These are phyloP conservation scores for Xylariales sp. DNA, from an alignment of 2,329 filamentous ascomycete species.

Conservation along the genomic window DNA sequence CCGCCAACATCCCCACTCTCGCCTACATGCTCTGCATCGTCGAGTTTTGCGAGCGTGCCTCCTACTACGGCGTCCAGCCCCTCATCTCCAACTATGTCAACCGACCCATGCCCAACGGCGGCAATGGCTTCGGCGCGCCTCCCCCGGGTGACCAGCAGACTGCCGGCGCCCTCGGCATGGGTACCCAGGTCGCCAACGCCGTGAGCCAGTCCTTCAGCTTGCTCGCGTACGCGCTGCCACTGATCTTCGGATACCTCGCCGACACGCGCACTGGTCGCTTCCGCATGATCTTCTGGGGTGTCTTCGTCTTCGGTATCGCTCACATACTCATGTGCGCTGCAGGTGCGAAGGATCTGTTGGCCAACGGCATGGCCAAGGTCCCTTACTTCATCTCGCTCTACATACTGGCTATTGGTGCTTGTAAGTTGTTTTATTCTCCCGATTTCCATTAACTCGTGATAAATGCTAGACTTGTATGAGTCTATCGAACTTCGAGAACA, in stretches of 20 bases:
- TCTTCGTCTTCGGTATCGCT: constrained; percentile 62
- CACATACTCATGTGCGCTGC: constrained; percentile 66
- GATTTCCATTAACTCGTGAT: no score
- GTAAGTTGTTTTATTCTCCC: constrained; percentile 40
- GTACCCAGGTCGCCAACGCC: constrained; percentile 48
- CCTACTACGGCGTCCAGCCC: constrained; percentile 53
- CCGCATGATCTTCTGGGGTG: constrained; percentile 66
- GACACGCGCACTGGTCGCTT: constrained; percentile 69
- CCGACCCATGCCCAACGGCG: constrained; percentile 48
- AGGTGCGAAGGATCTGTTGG: constrained; percentile 40
- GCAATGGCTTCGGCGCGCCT: constrained; percentile 31
- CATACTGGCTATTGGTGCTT: constrained; percentile 56
- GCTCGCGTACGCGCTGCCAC: constrained; percentile 52
- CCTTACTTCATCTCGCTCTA: constrained; percentile 41
- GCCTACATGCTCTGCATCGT: constrained; percentile 56
- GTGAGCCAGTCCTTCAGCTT: constrained; percentile 52
- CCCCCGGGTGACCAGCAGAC: constrained; percentile 37
- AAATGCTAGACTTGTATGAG: no score
- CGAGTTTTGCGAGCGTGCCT: constrained; percentile 58
- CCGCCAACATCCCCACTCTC: constrained; percentile 44
- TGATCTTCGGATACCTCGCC: constrained; percentile 53
- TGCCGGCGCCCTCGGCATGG: constrained; percentile 55
- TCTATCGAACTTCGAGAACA: no score
- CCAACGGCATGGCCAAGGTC: constrained; percentile 58
- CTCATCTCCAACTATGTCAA: constrained; percentile 60